Conservation (phyloP, 1,284 basidiomycete genomes). For the Boletellus dicymbophilus region DNA sequence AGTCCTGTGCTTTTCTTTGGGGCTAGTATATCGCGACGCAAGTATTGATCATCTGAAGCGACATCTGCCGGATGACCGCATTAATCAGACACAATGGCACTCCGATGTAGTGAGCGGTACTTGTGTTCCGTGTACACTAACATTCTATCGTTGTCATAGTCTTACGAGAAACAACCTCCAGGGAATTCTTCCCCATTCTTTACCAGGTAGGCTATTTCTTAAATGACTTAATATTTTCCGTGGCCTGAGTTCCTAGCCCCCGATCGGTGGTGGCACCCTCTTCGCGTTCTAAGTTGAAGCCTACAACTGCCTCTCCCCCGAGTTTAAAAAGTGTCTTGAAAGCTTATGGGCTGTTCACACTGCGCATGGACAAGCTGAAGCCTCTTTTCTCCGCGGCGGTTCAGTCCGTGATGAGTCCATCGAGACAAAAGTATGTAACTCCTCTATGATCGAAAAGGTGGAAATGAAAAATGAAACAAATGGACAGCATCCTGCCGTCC, state of each 20-base stretch:
- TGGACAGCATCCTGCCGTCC: conserved; percentile 49
- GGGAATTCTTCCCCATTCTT: conserved; percentile 59
- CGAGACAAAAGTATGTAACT: conserved; percentile 44
- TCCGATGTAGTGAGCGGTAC: conserved; percentile 40
- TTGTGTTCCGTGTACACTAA: neutral
- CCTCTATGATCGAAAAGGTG: too few species aligned
- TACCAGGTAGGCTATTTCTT: conserved; percentile 31
- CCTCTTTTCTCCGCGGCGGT: conserved; percentile 49
- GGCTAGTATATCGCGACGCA: conserved; percentile 26
- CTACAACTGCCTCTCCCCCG: conserved; percentile 70
- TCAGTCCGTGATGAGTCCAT: conserved; percentile 67
- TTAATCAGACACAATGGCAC: conserved; percentile 43
- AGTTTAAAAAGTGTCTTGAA: conserved; percentile 65
- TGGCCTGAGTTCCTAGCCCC: conserved; percentile 3
- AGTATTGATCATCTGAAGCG: neutral
- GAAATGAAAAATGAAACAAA: too few species aligned
- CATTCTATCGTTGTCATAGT: conserved; percentile 21
- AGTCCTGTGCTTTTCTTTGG: conserved; percentile 56
- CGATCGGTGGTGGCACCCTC: conserved; percentile 55
- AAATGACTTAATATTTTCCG: neutral
- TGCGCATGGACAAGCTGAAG: conserved; percentile 60
- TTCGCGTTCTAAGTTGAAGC: conserved; percentile 63
- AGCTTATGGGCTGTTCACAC: conserved; percentile 66
- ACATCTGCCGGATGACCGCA: conserved; percentile 18
- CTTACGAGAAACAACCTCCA: conserved; percentile 64